Conservation (phyloP, 306 rosid species). For the Oemleria cerasiformis region DNA sequence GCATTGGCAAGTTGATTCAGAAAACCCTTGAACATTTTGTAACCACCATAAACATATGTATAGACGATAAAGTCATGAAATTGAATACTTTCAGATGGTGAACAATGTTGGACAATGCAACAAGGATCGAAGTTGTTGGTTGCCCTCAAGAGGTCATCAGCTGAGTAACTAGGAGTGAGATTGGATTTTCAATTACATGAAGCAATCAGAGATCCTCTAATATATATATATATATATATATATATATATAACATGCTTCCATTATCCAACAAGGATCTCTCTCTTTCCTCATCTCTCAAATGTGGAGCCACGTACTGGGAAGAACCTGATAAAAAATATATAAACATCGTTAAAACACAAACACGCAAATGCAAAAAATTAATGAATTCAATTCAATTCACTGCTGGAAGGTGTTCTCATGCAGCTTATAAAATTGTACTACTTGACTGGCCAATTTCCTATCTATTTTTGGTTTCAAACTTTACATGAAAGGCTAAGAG, state of each 20-base stretch:
- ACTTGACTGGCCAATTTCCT: not conserved
- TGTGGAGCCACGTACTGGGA: not conserved
- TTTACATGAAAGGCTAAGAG: not conserved
- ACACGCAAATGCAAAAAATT: not conserved
- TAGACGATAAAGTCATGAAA: not conserved
- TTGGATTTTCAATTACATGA: not conserved
- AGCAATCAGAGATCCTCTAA: conserved; percentile 15
- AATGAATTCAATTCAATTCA: not conserved
- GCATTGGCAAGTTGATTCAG: no score
- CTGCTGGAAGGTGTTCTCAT: no score
- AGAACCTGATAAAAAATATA: not conserved
- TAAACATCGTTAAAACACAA: not conserved
- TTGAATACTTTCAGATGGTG: not conserved
- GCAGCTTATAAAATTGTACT: no score
- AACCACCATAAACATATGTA: conserved; percentile 1
- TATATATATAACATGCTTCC: no score
- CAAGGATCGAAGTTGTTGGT: conserved; percentile 13
- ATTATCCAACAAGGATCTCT: not conserved
- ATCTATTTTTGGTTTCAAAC: not conserved
- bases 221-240: no score
- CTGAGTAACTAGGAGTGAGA: not conserved
- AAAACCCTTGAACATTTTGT: no score
- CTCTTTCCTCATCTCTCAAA: not conserved
- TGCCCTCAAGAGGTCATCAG: not conserved
- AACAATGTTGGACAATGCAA: not conserved